Evolutionary conservation across 225 moss, liverwort and hornwort genomes (phyloP).

Genomic region (Physcomitrellopsis africana): DNA sequence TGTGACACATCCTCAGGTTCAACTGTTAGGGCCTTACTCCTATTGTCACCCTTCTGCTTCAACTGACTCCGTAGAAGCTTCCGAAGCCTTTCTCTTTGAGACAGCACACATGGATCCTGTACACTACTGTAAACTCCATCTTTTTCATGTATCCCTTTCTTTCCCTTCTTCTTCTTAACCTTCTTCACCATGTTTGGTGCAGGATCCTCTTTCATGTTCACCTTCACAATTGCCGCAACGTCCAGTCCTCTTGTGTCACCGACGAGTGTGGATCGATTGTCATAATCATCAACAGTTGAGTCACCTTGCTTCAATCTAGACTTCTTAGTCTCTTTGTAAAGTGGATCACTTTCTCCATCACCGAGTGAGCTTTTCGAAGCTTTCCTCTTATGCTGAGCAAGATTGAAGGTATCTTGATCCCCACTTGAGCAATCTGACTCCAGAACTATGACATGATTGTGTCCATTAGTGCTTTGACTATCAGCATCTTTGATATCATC

Average conservation of each 20-base stretch:
- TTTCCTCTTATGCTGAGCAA: slow-evolving; percentile 42
- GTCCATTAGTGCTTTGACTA: slow-evolving; percentile 11
- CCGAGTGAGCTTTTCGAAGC: slow-evolving; percentile 16
- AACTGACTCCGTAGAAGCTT: slow-evolving; percentile 41
- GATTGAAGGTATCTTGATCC: slow-evolving; percentile 20
- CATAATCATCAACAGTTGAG: slow-evolving; percentile 1
- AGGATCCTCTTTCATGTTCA: slow-evolving; percentile 27
- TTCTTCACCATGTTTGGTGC: slow-evolving; percentile 29
- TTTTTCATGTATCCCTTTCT: slow-evolving; percentile 12
- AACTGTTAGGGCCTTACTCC: background rate
- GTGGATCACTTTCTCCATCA: slow-evolving; percentile 18
- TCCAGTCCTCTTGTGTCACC: slow-evolving; percentile 25
- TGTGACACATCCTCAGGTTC: slow-evolving; percentile 22
- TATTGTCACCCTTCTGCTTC: slow-evolving; percentile 28
- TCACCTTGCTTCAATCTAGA: slow-evolving; percentile 28
- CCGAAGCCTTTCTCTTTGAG: slow-evolving; percentile 47
- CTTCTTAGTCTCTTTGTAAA: slow-evolving; percentile 31
- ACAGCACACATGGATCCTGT: slow-evolving; percentile 17
- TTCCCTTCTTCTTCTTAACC: slow-evolving; percentile 21
- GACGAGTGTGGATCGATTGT: background rate
- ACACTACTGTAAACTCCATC: slow-evolving; percentile 7
- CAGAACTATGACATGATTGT: slow-evolving; percentile 14
- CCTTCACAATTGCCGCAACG: slow-evolving; percentile 18
- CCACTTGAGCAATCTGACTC: slow-evolving; percentile 21
- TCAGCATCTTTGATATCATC: slow-evolving; percentile 17